A percentile compares a stretch with the other conserved stretches of the same genome.
Evolutionary conservation across 257 asterid species (phyloP).

Genomic region (Scutellaria baicalensis): DNA sequence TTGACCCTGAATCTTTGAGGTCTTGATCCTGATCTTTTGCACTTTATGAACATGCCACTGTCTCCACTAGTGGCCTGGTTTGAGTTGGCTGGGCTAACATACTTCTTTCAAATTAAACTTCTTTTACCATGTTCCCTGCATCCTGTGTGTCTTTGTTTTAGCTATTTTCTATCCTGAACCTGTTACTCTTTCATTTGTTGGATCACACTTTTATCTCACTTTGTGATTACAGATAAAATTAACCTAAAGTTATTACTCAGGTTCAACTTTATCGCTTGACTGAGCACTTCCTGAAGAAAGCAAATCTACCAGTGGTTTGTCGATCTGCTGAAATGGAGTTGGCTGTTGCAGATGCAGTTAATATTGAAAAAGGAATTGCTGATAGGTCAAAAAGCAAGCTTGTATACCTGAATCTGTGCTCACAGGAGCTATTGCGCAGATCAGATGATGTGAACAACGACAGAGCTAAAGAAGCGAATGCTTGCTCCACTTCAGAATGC

Average conservation of each 20-base stretch:
- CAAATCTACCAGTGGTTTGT: constrained; percentile 42
- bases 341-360: constrained; percentile 94
- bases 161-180: constrained; percentile 1
- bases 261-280: constrained; percentile 91
- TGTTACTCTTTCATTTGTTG: not conserved
- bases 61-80: not conserved
- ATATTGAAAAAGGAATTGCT: constrained; percentile 81
- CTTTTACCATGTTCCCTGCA: not conserved
- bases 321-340: constrained; percentile 87
- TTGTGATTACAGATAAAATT: not conserved
- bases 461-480: constrained; percentile 31
- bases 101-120: not conserved
- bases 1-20: not conserved
- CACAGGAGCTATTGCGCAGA: constrained; percentile 73
- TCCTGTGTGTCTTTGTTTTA: constrained; percentile 6
- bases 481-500: constrained; percentile 34
- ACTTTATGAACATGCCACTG: not conserved
- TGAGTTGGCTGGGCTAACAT: not conserved
- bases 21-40: not conserved
- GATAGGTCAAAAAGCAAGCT: constrained; percentile 88
- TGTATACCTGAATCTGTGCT: constrained; percentile 81
- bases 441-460: constrained; percentile 29
- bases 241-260: constrained; percentile 28
- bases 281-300: constrained; percentile 76
- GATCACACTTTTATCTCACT: not conserved